A percentile compares a stretch with the other conserved stretches of the same genome.
These are phyloP conservation scores for Kewa caespitosa DNA, from an alignment of 179 eudicot genomes.

Conservation along the genomic window DNA sequence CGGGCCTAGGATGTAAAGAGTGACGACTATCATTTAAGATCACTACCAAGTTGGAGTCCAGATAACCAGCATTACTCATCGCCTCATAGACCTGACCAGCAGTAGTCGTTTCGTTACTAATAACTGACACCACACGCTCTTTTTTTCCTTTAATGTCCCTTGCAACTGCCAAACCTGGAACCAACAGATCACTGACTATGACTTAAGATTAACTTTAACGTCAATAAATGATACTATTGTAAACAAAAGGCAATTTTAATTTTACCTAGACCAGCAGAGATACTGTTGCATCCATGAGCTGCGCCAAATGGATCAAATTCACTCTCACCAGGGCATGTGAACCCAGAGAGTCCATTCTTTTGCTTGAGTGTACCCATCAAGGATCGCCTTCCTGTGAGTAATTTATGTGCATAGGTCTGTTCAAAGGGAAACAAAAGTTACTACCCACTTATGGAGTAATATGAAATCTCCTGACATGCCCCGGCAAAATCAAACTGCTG, in stretches of 20 bases:
- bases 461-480: background rate
- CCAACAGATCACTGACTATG: background rate
- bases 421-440: conserved; percentile 13
- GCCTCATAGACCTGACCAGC: conserved; percentile 89
- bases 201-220: background rate
- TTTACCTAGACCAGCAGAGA: conserved; percentile 93
- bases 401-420: conserved; percentile 84
- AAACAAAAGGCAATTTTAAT: conserved; percentile 1
- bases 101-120: conserved; percentile 75
- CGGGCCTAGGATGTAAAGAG: conserved; percentile 63
- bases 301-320: conserved; percentile 81
- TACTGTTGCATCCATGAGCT: conserved; percentile 95
- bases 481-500: background rate
- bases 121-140: conserved; percentile 78
- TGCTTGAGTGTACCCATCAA: conserved; percentile 47
- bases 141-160: conserved; percentile 81
- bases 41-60: conserved; percentile 88
- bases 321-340: conserved; percentile 53
- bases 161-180: conserved; percentile 83
- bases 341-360: conserved; percentile 53
- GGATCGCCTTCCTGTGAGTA: conserved; percentile 81
- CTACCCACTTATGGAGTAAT: conserved; percentile 1
- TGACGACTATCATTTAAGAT: conserved; percentile 82
- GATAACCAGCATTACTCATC: conserved; percentile 88
- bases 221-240: background rate